Evolutionary conservation across 2,329 filamentous ascomycete genomes (phyloP).

Genomic region (Graphilbum fragrans): DNA sequence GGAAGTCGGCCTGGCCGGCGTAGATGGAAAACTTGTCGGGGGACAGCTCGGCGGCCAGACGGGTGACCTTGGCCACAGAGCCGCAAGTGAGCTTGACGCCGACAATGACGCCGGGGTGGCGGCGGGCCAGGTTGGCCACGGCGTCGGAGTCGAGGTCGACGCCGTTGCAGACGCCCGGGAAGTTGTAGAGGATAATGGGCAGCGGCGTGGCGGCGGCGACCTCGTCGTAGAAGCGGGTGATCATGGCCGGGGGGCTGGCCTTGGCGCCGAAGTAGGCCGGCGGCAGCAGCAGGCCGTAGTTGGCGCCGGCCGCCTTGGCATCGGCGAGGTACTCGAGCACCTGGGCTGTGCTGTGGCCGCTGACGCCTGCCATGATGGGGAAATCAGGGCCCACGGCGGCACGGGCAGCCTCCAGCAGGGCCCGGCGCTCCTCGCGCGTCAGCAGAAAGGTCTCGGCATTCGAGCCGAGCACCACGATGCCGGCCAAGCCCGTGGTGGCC

Average conservation of each 20-base stretch:
- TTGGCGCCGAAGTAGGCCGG: conserved; percentile 51
- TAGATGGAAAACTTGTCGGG: conserved; percentile 51
- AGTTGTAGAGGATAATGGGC: conserved; percentile 56
- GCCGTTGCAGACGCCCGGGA: conserved; percentile 56
- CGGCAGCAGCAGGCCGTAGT: conserved; percentile 50
- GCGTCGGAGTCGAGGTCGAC: conserved; percentile 55
- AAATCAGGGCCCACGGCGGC: conserved; percentile 36
- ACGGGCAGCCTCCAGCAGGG: conserved; percentile 43
- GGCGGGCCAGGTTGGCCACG: conserved; percentile 37
- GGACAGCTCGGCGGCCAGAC: conserved; percentile 39
- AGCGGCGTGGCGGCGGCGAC: conserved; percentile 38
- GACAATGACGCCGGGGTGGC: conserved; percentile 11
- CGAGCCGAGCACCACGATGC: conserved; percentile 20
- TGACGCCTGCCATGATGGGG: conserved; percentile 51
- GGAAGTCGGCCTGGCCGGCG: conserved; percentile 62
- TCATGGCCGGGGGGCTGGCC: conserved; percentile 41
- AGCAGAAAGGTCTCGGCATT: conserved; percentile 22
- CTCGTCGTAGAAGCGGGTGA: conserved; percentile 47
- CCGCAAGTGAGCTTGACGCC: conserved; percentile 44
- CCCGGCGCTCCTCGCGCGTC: conserved; percentile 18
- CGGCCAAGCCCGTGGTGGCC: conserved; percentile 15
- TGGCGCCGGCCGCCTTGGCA: conserved; percentile 45
- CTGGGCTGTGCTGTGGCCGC: conserved; percentile 53
- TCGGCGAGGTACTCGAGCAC: conserved; percentile 47
- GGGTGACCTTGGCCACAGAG: conserved; percentile 60